Evolutionary conservation across 2,329 filamentous ascomycete species (phyloP).

Genomic region (Aureobasidium namibiae): DNA sequence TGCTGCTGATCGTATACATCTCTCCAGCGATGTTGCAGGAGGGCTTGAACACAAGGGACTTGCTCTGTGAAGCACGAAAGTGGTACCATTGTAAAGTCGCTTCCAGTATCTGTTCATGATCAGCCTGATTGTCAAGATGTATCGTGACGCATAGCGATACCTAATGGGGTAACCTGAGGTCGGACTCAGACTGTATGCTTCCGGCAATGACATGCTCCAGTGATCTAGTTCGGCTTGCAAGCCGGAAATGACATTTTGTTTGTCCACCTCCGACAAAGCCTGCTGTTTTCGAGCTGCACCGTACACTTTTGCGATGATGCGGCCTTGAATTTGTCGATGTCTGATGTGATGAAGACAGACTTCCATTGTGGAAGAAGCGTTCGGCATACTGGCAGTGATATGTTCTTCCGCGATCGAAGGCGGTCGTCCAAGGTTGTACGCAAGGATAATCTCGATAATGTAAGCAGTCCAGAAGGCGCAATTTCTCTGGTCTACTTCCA

Average conservation of each 20-base stretch:
- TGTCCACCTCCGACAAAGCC: not conserved
- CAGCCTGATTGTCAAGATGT: not conserved
- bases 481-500: not conserved
- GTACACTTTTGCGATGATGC: not conserved
- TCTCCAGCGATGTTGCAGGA: not conserved
- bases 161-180: not conserved
- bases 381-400: not conserved
- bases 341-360: not conserved
- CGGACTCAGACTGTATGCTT: not conserved
- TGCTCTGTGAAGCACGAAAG: not conserved
- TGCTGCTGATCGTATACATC: not conserved
- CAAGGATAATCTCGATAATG: not conserved
- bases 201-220: not conserved
- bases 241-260: not conserved
- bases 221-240: not conserved
- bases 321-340: not conserved
- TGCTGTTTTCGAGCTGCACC: not conserved
- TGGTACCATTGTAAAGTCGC: not conserved
- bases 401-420: not conserved
- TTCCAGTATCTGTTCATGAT: not conserved
- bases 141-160: not conserved
- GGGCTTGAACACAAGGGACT: not conserved
- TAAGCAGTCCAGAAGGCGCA: not conserved
- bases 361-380: not conserved
- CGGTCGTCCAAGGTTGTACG: not conserved